Evolutionary conservation across 176 grass and related monocot genomes (phyloP), one percentile per base, ranked within the genome.

Genomic region (Avena eriantha): DNA sequence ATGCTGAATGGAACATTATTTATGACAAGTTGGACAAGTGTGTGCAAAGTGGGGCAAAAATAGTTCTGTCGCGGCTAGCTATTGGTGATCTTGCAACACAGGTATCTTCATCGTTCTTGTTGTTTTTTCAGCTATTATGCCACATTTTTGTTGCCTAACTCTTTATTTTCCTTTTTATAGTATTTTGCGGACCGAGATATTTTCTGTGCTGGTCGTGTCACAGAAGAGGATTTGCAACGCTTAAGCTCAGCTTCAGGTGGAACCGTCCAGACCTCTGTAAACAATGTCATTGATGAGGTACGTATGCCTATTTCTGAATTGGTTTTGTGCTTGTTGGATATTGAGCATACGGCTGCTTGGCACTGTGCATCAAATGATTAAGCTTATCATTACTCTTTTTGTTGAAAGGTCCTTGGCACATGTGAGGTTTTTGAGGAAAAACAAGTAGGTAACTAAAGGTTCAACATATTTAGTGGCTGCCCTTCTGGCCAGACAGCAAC

Each of bases 1-100:
- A 96, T 69, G 93, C 96, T 78, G 96, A 96, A 81, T 98, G 96
- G 93, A 94, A 98, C 86, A 98, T 98, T 85, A 98, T 98, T 50
- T 98, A 98, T 85, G 93, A 98, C 57, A 98, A 98, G 77, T 79
- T 98, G 70, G 96, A 96, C 86, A 98, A 98, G 78, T 98, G 96
- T 88, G 96, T 98, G 19, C 67, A 98, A 85, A 98, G 90, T n/a
- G 93, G 91, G n/a, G 93, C 93, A 78, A 98, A 95, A 88, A 98
- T 98, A 55, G 84, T 98, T 78, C 84, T 98, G 0, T 98, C 96
- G 50, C 80, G 93, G 26, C 88, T 98, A 49, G 93, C 96, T 69
- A 98, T 98, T 79, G 96, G 96, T 88, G 96, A 98, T 83, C 91
- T 98, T 79, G 96, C 87, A 64, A 98, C 93, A 76, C 96, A 98